Evolutionary conservation across 768 basidiomycete genomes (phyloP).

Genomic region (Amanita jacksonii): DNA sequence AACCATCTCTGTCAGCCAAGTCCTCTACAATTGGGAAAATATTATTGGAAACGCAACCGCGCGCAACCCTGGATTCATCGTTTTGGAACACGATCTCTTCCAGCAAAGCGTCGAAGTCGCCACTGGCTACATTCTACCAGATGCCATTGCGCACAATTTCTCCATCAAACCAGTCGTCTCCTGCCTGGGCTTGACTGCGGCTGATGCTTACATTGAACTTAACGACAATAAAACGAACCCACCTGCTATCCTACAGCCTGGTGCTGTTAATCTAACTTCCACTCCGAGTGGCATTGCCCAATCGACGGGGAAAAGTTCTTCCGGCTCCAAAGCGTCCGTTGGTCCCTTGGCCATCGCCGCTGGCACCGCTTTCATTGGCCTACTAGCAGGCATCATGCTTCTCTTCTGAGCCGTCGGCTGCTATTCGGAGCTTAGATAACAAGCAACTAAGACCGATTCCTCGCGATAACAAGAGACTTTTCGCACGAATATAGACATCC

Average conservation of each 20-base stretch:
- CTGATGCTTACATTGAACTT: conserved; percentile 76
- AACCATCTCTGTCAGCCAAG: conserved; percentile 41
- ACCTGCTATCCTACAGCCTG: conserved; percentile 21
- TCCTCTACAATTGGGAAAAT: conserved; percentile 60
- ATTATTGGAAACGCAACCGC: conserved; percentile 56
- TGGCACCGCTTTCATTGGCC: not conserved
- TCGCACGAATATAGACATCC: no score
- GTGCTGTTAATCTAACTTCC: conserved; percentile 19
- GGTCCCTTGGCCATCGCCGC: not conserved
- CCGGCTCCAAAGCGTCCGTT: not conserved
- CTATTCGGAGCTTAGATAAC: no score
- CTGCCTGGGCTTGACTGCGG: conserved; percentile 50
- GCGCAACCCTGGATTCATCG: conserved; percentile 74
- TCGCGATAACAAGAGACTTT: no score
- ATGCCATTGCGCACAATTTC: conserved; percentile 63
- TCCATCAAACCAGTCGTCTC: conserved; percentile 60
- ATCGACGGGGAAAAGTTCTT: conserved; percentile 15
- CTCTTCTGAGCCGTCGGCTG: not conserved
- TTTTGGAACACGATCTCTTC: conserved; percentile 82
- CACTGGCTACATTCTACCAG: conserved; percentile 78
- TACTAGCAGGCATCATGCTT: not conserved
- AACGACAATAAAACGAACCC: conserved; percentile 63
- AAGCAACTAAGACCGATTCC: no score
- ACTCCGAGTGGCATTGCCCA: conserved; percentile 24
- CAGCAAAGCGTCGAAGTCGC: conserved; percentile 79